Percentiles rank a stretch among this genome's conserved stretches.
Conservation (phyloP, 2,329 filamentous ascomycete genomes). For the Phyllosticta citriasiana region DNA sequence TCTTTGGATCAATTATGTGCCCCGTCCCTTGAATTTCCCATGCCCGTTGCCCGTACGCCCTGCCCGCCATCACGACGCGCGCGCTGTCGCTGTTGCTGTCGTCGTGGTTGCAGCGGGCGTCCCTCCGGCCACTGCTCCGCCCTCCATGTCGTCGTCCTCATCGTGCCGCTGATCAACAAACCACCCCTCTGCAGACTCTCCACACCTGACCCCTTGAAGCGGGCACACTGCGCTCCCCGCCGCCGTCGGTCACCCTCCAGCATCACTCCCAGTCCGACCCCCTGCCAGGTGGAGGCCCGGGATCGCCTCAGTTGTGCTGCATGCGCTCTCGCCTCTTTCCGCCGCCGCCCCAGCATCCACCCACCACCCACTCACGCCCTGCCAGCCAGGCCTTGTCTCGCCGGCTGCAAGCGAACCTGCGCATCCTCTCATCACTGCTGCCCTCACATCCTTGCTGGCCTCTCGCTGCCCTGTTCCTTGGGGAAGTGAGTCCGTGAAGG, state of each 20-base stretch:
- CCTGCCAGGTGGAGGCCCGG: constrained; percentile 1
- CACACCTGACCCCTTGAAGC: neutral
- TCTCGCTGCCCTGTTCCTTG: constrained; percentile 1
- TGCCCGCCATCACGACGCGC: neutral
- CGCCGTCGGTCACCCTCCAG: neutral
- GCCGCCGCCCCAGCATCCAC: constrained; percentile 8
- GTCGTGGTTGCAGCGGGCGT: neutral
- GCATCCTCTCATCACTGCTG: neutral
- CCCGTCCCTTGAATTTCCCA: neutral
- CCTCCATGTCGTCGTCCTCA: neutral
- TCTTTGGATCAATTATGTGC: neutral
- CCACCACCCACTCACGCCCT: neutral
- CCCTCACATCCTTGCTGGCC: constrained; percentile 7
- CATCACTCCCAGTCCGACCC: neutral
- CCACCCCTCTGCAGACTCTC: neutral
- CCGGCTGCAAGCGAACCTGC: constrained; percentile 6
- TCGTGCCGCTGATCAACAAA: neutral
- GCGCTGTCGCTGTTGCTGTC: neutral
- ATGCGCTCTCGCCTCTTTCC: constrained; percentile 7
- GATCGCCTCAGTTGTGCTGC: constrained; percentile 7
- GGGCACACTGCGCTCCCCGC: neutral
- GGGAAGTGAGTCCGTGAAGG: neutral
- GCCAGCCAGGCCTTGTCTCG: constrained; percentile 7
- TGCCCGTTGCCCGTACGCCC: neutral
- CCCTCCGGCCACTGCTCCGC: neutral